Conservation (phyloP, 495 filamentous ascomycete species). For the Aspergillus panamensis region DNA sequence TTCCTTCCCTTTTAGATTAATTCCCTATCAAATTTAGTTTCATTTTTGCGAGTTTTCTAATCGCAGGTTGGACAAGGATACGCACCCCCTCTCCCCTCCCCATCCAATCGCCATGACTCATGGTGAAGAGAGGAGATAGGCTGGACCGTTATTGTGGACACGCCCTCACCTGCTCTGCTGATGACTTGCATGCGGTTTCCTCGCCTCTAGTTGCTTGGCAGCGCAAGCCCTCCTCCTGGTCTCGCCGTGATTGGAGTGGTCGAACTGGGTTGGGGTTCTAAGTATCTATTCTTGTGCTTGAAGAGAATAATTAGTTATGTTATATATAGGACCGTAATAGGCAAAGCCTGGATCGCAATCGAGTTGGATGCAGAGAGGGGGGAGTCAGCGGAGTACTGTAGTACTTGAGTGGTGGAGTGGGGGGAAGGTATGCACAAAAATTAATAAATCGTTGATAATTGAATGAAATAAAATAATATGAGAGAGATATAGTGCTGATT, state of each 20-base stretch:
- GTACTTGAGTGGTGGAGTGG: background rate
- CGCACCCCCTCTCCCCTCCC: background rate
- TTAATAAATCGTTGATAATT: background rate
- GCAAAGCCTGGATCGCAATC: slow-evolving; percentile 2
- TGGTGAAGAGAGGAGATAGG: background rate
- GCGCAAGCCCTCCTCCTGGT: background rate
- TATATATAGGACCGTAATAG: slow-evolving; percentile 6
- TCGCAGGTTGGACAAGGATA: slow-evolving; percentile 5
- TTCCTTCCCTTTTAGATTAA: background rate
- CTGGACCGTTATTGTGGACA: background rate
- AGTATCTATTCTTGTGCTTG: background rate
- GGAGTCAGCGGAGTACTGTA: background rate
- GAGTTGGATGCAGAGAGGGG: background rate
- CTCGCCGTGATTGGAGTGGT: background rate
- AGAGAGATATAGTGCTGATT: background rate
- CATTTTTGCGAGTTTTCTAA: background rate
- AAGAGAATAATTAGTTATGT: background rate
- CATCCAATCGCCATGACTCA: slow-evolving; percentile 12
- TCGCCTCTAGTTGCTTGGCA: slow-evolving; percentile 15
- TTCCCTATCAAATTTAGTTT: background rate
- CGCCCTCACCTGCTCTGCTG: slow-evolving; percentile 17
- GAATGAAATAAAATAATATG: background rate
- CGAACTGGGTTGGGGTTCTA: background rate
- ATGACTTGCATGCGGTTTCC: slow-evolving; percentile 22
- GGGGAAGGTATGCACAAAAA: background rate